These are phyloP conservation scores for Chytridium lagenaria DNA, from an alignment of 371 early-diverging fungal genomes.

Conservation along the genomic window DNA sequence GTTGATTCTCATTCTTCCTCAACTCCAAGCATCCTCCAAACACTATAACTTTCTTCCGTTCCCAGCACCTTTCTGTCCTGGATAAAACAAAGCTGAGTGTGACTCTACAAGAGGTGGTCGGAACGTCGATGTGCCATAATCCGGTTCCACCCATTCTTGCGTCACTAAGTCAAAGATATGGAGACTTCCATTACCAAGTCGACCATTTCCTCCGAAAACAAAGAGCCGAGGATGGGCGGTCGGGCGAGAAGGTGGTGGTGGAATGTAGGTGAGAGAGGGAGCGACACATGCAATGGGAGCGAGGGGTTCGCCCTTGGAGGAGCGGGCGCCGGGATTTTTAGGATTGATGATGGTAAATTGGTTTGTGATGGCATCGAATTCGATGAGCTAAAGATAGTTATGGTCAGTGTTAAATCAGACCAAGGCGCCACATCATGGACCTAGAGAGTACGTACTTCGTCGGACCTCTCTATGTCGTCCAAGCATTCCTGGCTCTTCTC, in stretches of 20 bases:
- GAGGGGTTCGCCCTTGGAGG: neutral
- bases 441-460: neutral
- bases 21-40: constrained; percentile 6
- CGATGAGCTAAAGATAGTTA: constrained; percentile 2
- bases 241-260: neutral
- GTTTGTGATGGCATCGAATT: constrained; percentile 4
- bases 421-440: neutral
- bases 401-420: neutral
- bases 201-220: constrained; percentile 3
- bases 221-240: constrained; percentile 9
- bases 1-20: neutral
- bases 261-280: constrained; percentile 12
- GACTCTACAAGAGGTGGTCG: constrained; percentile 12
- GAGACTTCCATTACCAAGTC: neutral
- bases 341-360: constrained; percentile 7
- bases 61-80: neutral
- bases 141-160: constrained; percentile 2
- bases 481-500: neutral
- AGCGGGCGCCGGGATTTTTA: neutral
- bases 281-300: neutral
- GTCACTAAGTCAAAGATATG: constrained; percentile 18
- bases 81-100: constrained; percentile 3
- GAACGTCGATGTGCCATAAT: neutral
- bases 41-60: neutral
- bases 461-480: neutral